phyloP scores from a whole-genome alignment of 2,329 filamentous ascomycete genomes.

The Dactylellina haptotyla region DNA sequence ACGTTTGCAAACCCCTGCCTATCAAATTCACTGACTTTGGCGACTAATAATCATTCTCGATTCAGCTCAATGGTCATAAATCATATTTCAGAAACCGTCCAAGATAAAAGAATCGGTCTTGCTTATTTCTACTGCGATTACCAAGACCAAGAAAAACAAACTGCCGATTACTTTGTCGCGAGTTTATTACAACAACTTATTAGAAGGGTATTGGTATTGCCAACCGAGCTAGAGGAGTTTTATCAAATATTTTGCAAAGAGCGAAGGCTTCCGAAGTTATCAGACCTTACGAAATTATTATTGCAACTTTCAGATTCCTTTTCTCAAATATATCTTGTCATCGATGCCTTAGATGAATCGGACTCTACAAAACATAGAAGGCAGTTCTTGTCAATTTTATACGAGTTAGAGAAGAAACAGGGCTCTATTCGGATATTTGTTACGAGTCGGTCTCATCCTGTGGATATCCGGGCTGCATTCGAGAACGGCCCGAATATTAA shows the following conservation, averaged over 20 bases:
- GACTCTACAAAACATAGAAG: constrained; percentile 27
- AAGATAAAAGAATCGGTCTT: constrained; percentile 16
- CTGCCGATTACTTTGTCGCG: constrained; percentile 34
- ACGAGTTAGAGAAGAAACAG: constrained; percentile 21
- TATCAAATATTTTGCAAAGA: constrained; percentile 43
- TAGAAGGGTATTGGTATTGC: constrained; percentile 11
- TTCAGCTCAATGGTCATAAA: constrained; percentile 42
- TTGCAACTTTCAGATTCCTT: constrained; percentile 21
- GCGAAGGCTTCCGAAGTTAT: constrained; percentile 24
- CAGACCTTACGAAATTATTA: constrained; percentile 16
- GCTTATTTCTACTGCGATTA: constrained; percentile 45
- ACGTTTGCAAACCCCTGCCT: constrained; percentile 1
- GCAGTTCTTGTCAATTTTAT: constrained; percentile 10
- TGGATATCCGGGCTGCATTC: constrained; percentile 27
- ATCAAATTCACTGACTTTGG: not conserved
- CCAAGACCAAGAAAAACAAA: constrained; percentile 42
- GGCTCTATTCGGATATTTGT: constrained; percentile 29
- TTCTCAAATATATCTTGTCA: constrained; percentile 33
- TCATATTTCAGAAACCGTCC: constrained; percentile 21
- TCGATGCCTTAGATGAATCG: constrained; percentile 36
- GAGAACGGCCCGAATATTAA: constrained; percentile 40
- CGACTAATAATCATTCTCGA: not conserved
- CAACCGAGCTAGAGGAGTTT: constrained; percentile 20
- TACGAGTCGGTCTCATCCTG: constrained; percentile 35
- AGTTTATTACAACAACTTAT: constrained; percentile 31